These are phyloP conservation scores for Pichia sp. DNA, from an alignment of 1,139 yeast genomes.

Conservation along the genomic window DNA sequence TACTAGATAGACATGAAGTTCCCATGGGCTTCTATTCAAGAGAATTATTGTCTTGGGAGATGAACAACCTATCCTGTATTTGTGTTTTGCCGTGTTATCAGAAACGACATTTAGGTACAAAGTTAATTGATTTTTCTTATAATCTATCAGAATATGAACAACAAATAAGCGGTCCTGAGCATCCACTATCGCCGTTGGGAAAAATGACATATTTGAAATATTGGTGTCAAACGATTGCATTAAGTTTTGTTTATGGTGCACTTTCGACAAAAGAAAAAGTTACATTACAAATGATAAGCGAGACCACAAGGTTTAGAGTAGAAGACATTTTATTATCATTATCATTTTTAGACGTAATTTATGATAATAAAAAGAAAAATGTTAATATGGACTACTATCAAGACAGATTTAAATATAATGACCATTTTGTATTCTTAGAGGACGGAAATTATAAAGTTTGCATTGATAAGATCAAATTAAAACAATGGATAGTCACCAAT, in stretches of 20 bases:
- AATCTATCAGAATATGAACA: conserved; percentile 55
- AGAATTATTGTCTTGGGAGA: conserved; percentile 77
- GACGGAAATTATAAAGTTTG: conserved; percentile 21
- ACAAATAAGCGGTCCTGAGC: conserved; percentile 79
- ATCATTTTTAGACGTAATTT: conserved; percentile 52
- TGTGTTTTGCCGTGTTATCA: conserved; percentile 92
- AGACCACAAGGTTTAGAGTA: conserved; percentile 59
- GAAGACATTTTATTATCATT: conserved; percentile 65
- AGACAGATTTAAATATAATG: conserved; percentile 16
- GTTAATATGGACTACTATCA: conserved; percentile 26
- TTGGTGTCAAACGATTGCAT: conserved; percentile 61
- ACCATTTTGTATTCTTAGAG: conserved; percentile 18
- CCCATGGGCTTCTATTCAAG: conserved; percentile 93
- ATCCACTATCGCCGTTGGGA: conserved; percentile 83
- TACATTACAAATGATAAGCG: conserved; percentile 49
- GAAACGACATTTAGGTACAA: conserved; percentile 66
- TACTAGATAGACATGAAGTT: conserved; percentile 30
- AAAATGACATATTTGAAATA: conserved; percentile 62
- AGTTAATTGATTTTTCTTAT: conserved; percentile 79
- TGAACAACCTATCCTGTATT: conserved; percentile 84
- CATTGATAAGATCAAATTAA: conserved; percentile 22
- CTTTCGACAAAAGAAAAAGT: conserved; percentile 29
- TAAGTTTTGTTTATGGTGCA: conserved; percentile 36
- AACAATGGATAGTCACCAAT: conserved; percentile 26
- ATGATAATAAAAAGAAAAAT: conserved; percentile 23